These are phyloP conservation scores for Solanum medicagineum DNA, from an alignment of 257 asterid genomes.

Conservation along the genomic window DNA sequence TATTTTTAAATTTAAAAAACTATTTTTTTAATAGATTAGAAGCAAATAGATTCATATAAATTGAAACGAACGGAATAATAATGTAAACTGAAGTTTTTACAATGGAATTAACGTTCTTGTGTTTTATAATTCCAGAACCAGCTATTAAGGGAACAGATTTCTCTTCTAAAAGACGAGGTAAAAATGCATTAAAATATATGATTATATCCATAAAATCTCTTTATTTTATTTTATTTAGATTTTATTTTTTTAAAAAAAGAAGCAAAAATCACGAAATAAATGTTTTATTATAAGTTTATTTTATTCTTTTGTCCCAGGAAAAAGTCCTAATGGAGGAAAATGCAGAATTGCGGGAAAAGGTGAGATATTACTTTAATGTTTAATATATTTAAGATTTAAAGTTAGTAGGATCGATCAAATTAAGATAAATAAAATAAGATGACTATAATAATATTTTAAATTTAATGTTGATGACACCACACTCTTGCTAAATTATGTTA, in stretches of 20 bases:
- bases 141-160: constrained; percentile 21
- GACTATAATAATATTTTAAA: neutral
- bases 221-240: neutral
- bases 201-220: neutral
- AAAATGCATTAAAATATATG: neutral
- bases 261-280: neutral
- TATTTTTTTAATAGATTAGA: neutral
- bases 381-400: neutral
- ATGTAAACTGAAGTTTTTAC: neutral
- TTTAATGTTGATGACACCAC: no score
- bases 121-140: constrained; percentile 13
- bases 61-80: neutral
- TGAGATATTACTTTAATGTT: neutral
- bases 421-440: neutral
- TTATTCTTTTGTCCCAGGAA: constrained; percentile 20
- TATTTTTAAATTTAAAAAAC: neutral
- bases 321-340: constrained; percentile 23
- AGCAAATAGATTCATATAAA: neutral
- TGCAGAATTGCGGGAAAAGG: constrained; percentile 32
- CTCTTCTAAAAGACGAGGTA: constrained; percentile 35
- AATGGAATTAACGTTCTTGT: neutral
- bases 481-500: neutral
- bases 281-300: neutral
- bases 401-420: neutral
- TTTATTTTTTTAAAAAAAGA: neutral